Base-by-base conservation (phyloP, 495 filamentous ascomycete species). In the Umbilicaria muhlenbergii region DNA sequence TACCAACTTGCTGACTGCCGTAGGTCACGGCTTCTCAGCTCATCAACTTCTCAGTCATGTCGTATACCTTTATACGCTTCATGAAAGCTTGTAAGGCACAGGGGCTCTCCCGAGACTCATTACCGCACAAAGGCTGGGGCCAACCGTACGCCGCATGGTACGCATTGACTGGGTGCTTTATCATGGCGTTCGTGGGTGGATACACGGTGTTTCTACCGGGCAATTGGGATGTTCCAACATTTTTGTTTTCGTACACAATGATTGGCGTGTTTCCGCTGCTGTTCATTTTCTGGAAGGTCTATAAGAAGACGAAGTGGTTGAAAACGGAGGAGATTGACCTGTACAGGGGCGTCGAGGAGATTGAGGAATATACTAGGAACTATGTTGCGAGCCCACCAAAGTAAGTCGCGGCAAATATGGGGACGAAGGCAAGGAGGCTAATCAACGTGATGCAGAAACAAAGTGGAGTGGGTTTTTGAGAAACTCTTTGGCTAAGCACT, bases 231-330 rank as follows among this genome's bases (percentile, higher is more conserved):
- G 50, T 88, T 11, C 66, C 81, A 1, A 81, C 71, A 0, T 88
- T 91, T 49, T 59, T 88, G 24, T 87, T 87, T 59, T 81, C 78
- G 56, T 86, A 83, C 51, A 73, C 73, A 11, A 83, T 83, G 74
- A 73, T 85, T 24, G 67, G 62, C 5, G 54, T 83, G 15, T 77
- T 75, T 45, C 81, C 81, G 0, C 42, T 81, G 1, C 60, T 89
- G 0, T 87, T 72, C 43, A 32, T 86, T 31, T 65, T 67, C 15
- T 91, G 78, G 75, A 91, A 91, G 55, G 1, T 83, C 17, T 39
- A 77, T 37, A 78, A 83, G 45, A 69, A 63, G 48, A 83, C 82
- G 0, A 71, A 64, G 36, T 64, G 77, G 46, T 56, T 66, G 43
- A 64, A 59, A 19, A 64, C 77, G 0, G 60, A 73, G 3, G 74